phyloP scores from a whole-genome alignment of 345 rosid species.

The Acer negundo region DNA sequence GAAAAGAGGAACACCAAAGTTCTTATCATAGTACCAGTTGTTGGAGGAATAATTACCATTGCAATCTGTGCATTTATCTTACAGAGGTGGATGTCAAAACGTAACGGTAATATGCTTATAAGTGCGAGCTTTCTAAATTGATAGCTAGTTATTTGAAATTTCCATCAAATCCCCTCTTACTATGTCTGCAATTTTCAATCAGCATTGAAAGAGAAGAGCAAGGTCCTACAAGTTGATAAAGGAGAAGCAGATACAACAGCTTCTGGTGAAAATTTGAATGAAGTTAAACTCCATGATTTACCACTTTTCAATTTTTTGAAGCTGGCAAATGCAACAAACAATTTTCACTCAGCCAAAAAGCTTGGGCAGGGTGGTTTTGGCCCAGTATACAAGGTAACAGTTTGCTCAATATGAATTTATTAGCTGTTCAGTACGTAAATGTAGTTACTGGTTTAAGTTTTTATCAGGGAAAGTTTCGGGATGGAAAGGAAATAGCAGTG shows the following conservation, averaged over 20 bases:
- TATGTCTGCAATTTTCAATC: neutral
- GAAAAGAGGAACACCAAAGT: neutral
- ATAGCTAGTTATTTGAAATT: neutral
- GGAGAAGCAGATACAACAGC: neutral
- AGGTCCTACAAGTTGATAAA: neutral
- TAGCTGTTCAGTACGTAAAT: neutral
- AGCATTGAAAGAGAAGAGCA: slow-evolving; percentile 7
- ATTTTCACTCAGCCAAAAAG: slow-evolving; percentile 27
- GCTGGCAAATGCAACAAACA: slow-evolving; percentile 30
- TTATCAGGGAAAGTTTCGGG: slow-evolving; percentile 20
- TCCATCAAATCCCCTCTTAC: neutral
- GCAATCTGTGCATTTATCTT: neutral
- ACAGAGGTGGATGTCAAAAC: neutral
- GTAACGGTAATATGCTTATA: neutral
- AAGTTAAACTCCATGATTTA: slow-evolving; percentile 24
- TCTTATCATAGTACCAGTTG: neutral
- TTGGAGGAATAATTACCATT: neutral
- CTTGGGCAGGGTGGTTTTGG: slow-evolving; percentile 51
- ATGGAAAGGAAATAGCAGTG: slow-evolving; percentile 42
- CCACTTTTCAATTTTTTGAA: slow-evolving; percentile 27
- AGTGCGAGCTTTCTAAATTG: too few relatives aligned
- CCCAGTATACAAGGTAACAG: slow-evolving; percentile 40
- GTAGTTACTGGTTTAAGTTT: neutral
- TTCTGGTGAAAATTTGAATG: neutral
- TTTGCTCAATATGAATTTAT: neutral